Evolutionary conservation across 345 rosid genomes (phyloP), one percentile per base, ranked within the genome.

Genomic region (Excoecaria agallocha): DNA sequence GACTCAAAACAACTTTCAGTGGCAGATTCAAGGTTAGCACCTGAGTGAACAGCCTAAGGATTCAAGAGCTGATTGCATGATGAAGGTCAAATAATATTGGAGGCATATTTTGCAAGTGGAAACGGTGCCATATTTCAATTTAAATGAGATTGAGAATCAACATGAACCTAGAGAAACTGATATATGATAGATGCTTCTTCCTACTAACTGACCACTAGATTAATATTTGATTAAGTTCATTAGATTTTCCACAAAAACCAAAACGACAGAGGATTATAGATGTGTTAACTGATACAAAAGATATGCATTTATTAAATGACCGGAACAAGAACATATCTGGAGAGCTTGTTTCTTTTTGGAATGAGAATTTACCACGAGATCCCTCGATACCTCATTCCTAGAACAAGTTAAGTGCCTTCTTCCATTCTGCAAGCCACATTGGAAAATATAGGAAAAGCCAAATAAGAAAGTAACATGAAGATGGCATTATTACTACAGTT

Each of bases 301-400:
- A 68, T 35, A 3, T 68, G 43, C 52, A 60, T 66, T 57, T 41
- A 54, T 41, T 66, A 59, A 69, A 38, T 72, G 55, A 66, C 50
- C 24, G 39, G 38, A 71, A 70, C 69, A 77, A 76, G 70, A 63
- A 75, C 77, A 19, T 89, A 93, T 98, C 96, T 73, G n/a, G n/a
- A n/a, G n/a, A n/a, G n/a, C n/a, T n/a, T n/a, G n/a, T n/a, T n/a
- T n/a, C n/a, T n/a, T n/a, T n/a, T n/a, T n/a, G n/a, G n/a, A n/a
- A n/a, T n/a, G n/a, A n/a, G n/a, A n/a, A n/a, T n/a, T n/a, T n/a
- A 95, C 99, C 72, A 95, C 83, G 69, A 95, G 99, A 84, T 95
- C 99, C 80, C 98, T 89, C n/a, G 99, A 93, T 60, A 94, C 96
- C 86, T 93, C 98, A 45, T 88, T 93, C 91, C 88, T 90, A 52